A percentile compares a stretch with the other conserved stretches of the same genome.
Conservation (phyloP, 179 eudicot species). For the Beta macrorhiza region DNA sequence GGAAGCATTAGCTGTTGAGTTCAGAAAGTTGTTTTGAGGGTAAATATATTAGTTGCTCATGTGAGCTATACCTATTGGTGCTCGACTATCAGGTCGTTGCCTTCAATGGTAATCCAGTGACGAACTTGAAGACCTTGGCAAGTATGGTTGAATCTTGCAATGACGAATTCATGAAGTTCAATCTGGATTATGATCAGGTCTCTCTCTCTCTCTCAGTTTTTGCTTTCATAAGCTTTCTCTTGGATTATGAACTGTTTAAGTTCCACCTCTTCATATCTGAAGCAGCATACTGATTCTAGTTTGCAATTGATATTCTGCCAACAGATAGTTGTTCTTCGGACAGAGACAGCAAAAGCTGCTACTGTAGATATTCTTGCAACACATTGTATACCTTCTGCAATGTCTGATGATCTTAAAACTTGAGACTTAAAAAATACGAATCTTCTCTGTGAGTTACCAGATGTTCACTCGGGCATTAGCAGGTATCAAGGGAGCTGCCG, state of each 20-base stretch:
- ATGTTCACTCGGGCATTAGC: not conserved
- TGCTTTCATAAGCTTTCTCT: no score
- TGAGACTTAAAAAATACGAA: constrained; percentile 22
- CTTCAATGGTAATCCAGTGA: constrained; percentile 85
- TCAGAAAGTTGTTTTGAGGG: not conserved
- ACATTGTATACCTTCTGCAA: constrained; percentile 90
- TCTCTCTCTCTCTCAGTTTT: constrained; percentile 28
- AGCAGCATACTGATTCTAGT: not conserved
- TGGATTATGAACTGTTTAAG: not conserved
- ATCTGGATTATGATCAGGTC: constrained; percentile 93
- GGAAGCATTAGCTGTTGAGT: not conserved
- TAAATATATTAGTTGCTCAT: not conserved
- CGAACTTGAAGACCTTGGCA: constrained; percentile 84
- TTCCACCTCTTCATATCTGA: not conserved
- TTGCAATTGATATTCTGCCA: constrained; percentile 1
- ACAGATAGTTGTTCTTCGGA: constrained; percentile 79
- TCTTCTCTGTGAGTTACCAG: not conserved
- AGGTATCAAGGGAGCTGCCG: constrained; percentile 2
- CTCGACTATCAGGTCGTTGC: constrained; percentile 58
- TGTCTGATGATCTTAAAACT: constrained; percentile 79
- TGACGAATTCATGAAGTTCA: constrained; percentile 84
- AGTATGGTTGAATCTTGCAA: constrained; percentile 80
- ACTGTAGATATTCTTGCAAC: constrained; percentile 74
- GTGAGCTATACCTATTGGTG: constrained; percentile 11
- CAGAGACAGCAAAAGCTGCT: constrained; percentile 78